Evolutionary conservation across 306 rosid species (phyloP).

Genomic region (Macrotyloma uniflorum): DNA sequence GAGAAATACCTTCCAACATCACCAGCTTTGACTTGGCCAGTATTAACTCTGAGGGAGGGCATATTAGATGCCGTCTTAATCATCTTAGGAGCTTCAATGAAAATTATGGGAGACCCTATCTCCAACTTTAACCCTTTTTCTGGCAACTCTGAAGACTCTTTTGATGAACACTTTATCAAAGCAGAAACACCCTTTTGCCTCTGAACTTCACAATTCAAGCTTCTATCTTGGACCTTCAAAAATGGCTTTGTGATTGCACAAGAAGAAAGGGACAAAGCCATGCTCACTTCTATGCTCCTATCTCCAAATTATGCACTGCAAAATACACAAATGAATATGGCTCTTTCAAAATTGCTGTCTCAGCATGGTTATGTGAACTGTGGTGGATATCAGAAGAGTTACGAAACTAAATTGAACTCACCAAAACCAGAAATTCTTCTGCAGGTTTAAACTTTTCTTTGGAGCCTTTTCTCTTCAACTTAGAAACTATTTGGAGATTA

Average conservation of each 20-base stretch:
- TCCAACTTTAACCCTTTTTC: slow-evolving; percentile 51
- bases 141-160: slow-evolving; percentile 42
- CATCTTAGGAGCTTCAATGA: slow-evolving; percentile 78
- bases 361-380: neutral
- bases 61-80: slow-evolving; percentile 74
- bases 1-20: slow-evolving; percentile 78
- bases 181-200: slow-evolving; percentile 10
- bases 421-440: neutral
- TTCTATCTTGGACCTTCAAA: slow-evolving; percentile 28
- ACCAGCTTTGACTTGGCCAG: slow-evolving; percentile 78
- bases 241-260: slow-evolving; percentile 36
- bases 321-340: neutral
- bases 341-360: neutral
- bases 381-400: neutral
- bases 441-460: neutral
- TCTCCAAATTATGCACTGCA: neutral
- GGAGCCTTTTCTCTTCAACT: neutral
- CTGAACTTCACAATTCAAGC: slow-evolving; percentile 10
- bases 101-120: slow-evolving; percentile 78
- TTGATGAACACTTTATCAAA: slow-evolving; percentile 52
- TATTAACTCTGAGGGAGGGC: slow-evolving; percentile 73
- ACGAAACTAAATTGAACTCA: neutral
- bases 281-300: slow-evolving; percentile 8
- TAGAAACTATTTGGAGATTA: neutral
- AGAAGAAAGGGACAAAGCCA: slow-evolving; percentile 43